phyloP scores from a whole-genome alignment of 306 rosid genomes.

The Acacia crassicarpa region DNA sequence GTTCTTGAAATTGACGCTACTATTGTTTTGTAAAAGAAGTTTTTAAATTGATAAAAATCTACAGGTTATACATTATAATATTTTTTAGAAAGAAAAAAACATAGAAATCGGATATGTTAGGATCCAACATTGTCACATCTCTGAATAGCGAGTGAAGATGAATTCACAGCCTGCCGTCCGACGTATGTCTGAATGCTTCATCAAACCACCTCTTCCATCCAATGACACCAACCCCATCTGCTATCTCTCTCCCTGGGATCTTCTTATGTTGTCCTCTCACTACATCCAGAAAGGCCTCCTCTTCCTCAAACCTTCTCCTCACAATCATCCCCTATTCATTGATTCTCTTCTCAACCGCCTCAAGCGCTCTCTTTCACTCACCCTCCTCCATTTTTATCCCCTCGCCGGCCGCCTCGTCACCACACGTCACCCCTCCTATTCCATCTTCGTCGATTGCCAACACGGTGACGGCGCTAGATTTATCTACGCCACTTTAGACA shows the following conservation, averaged over 20 bases:
- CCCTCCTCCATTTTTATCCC: conserved; percentile 67
- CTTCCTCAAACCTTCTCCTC: conserved; percentile 48
- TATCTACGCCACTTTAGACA: conserved; percentile 46
- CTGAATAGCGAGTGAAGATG: conserved; percentile 1
- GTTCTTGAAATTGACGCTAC: too few relatives aligned
- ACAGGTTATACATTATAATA: too few relatives aligned
- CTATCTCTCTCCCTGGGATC: conserved; percentile 50
- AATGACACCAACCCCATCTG: conserved; percentile 2
- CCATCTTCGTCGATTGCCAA: conserved; percentile 44
- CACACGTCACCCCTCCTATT: conserved; percentile 25
- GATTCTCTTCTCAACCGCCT: conserved; percentile 36
- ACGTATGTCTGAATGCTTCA: conserved; percentile 34
- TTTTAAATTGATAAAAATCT: too few relatives aligned
- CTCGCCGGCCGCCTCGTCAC: conserved; percentile 59
- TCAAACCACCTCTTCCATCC: conserved; percentile 29
- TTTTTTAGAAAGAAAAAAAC: too few relatives aligned
- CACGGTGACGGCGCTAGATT: conserved; percentile 50
- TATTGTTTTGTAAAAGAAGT: too few relatives aligned
- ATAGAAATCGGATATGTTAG: too few relatives aligned
- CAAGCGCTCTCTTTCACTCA: conserved; percentile 49
- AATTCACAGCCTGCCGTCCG: neutral
- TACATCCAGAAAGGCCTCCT: conserved; percentile 76
- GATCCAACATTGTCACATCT: neutral
- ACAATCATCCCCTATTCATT: conserved; percentile 19
- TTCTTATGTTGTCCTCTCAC: conserved; percentile 43